phyloP scores from a whole-genome alignment of 31 red algal species.

The Odonthalia washingtoniensis region DNA sequence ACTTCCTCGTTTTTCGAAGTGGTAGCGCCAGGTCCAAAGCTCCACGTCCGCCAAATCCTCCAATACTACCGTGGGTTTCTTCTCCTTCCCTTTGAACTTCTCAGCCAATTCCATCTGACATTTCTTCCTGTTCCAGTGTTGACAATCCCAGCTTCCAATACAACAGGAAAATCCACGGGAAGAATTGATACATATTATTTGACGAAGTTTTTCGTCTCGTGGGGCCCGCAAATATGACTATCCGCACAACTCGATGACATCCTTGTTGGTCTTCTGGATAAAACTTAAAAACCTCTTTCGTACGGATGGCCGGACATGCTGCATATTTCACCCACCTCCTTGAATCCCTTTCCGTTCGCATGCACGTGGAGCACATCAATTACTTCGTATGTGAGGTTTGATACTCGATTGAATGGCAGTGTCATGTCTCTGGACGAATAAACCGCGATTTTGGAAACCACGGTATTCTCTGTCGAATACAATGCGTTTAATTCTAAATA shows the following conservation, averaged over 20 bases:
- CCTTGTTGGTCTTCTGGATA: no score
- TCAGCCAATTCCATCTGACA: background rate
- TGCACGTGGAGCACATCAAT: background rate
- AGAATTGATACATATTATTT: background rate
- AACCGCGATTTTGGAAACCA: background rate
- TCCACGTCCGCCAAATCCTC: background rate
- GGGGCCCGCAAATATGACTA: background rate
- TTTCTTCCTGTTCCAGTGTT: conserved; percentile 1
- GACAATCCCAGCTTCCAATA: background rate
- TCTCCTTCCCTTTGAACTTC: background rate
- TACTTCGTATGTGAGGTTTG: background rate
- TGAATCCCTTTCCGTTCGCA: background rate
- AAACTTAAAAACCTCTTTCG: background rate
- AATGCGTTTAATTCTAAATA: background rate
- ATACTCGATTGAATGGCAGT: background rate
- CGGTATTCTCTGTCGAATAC: background rate
- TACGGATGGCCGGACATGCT: background rate
- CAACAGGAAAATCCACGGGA: conserved; percentile 1
- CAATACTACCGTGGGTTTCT: no score
- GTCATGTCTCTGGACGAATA: no score
- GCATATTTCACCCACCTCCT: background rate
- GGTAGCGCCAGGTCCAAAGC: background rate
- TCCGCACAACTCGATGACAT: background rate
- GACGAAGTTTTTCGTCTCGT: background rate
- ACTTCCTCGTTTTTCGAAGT: background rate